These are phyloP conservation scores for Calonectria leucothoes DNA, from an alignment of 2,329 filamentous ascomycete genomes.

Conservation along the genomic window DNA sequence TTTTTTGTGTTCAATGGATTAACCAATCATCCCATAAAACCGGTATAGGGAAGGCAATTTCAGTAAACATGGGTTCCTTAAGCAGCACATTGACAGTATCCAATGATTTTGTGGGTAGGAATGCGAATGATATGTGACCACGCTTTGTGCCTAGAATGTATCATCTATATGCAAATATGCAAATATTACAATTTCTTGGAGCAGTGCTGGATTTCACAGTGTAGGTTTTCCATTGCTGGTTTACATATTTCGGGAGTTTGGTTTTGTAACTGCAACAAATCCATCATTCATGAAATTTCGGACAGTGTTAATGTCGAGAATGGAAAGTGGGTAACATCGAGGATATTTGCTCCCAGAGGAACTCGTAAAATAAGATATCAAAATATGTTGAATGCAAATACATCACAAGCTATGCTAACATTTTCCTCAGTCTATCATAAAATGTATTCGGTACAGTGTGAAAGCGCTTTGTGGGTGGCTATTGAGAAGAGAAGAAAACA, in stretches of 20 bases:
- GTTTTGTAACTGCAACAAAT: background rate
- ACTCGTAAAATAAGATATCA: background rate
- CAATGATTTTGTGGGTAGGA: no score
- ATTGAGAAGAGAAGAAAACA: no score
- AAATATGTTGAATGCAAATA: no score
- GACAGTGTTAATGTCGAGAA: background rate
- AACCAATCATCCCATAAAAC: no score
- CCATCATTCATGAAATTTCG: background rate
- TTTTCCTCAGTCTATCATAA: background rate
- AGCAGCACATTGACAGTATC: no score
- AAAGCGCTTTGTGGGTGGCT: no score
- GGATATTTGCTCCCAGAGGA: background rate
- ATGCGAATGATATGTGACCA: background rate
- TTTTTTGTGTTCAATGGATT: background rate
- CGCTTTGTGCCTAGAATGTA: background rate
- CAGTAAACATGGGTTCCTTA: no score
- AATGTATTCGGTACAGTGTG: background rate
- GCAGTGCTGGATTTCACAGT: background rate
- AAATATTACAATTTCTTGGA: background rate
- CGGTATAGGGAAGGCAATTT: no score
- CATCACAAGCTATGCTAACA: no score
- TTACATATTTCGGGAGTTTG: no score
- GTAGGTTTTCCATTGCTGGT: background rate
- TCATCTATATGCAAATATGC: background rate
- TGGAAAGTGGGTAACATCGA: background rate